A percentile compares a stretch with the other conserved stretches of the same genome.
These are phyloP conservation scores for Fallopia convolvulus DNA, from an alignment of 148 eudicot species.

Conservation along the genomic window DNA sequence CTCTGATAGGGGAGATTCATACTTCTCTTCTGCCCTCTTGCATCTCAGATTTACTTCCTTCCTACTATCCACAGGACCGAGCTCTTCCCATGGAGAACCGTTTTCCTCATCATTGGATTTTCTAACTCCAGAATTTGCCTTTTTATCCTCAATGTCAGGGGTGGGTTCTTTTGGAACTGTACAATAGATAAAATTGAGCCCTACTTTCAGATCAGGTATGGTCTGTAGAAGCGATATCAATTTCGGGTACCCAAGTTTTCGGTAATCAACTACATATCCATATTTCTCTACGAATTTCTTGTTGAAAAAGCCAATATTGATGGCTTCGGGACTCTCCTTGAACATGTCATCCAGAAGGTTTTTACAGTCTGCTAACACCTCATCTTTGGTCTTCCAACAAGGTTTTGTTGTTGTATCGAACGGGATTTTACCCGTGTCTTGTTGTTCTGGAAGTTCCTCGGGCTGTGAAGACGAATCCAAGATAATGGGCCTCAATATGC, in stretches of 20 bases:
- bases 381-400: slow-evolving; percentile 36
- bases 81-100: slow-evolving; percentile 76
- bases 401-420: slow-evolving; percentile 18
- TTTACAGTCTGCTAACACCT: slow-evolving; percentile 63
- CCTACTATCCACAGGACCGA: slow-evolving; percentile 49
- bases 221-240: slow-evolving; percentile 49
- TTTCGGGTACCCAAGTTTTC: slow-evolving; percentile 71
- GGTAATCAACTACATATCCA: slow-evolving; percentile 60
- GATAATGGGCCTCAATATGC: slow-evolving; percentile 35
- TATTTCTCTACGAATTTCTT: slow-evolving; percentile 40
- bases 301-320: slow-evolving; percentile 37
- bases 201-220: slow-evolving; percentile 57
- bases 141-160: background rate
- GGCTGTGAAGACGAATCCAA: slow-evolving; percentile 13
- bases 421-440: slow-evolving; percentile 23
- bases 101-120: slow-evolving; percentile 28
- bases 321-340: slow-evolving; percentile 51
- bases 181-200: slow-evolving; percentile 21
- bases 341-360: slow-evolving; percentile 56
- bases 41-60: slow-evolving; percentile 15
- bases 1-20: slow-evolving; percentile 36
- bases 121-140: background rate
- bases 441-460: slow-evolving; percentile 5
- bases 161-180: slow-evolving; percentile 19
- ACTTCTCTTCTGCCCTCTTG: slow-evolving; percentile 14